Evolutionary conservation across 1,139 yeast genomes (phyloP).

Genomic region (Debaryomyces robertsiae): DNA sequence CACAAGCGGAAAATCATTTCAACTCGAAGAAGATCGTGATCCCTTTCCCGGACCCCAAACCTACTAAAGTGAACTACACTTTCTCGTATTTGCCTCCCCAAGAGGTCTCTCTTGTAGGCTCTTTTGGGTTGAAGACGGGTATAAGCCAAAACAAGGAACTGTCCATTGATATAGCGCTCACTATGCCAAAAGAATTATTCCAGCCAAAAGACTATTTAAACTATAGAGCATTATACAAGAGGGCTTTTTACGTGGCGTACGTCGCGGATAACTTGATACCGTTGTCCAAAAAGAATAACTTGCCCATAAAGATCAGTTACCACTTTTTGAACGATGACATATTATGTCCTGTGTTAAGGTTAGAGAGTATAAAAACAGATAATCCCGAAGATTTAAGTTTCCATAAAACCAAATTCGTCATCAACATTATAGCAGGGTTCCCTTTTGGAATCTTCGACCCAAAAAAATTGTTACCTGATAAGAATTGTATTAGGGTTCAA

Average conservation of each 20-base stretch:
- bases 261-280: constrained; percentile 65
- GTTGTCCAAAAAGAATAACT: constrained; percentile 54
- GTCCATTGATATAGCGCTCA: constrained; percentile 74
- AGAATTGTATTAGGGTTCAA: constrained; percentile 76
- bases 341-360: constrained; percentile 61
- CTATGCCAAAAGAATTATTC: constrained; percentile 76
- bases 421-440: constrained; percentile 72
- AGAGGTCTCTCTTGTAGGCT: constrained; percentile 79
- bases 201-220: constrained; percentile 89
- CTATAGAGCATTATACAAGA: constrained; percentile 85
- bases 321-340: constrained; percentile 67
- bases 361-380: constrained; percentile 54
- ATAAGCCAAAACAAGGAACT: constrained; percentile 52
- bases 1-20: constrained; percentile 54
- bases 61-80: constrained; percentile 66
- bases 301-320: constrained; percentile 57
- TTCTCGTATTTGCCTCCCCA: constrained; percentile 74
- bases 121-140: constrained; percentile 85
- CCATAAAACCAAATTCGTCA: constrained; percentile 67
- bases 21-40: constrained; percentile 55
- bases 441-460: constrained; percentile 72
- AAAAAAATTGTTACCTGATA: constrained; percentile 76
- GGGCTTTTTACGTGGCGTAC: constrained; percentile 84
- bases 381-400: constrained; percentile 54
- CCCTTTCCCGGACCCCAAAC: constrained; percentile 92